A percentile compares a stretch with the other conserved stretches of the same genome.
Conservation (phyloP, 2,329 filamentous ascomycete species). For the Hymenoscyphus infarciens region DNA sequence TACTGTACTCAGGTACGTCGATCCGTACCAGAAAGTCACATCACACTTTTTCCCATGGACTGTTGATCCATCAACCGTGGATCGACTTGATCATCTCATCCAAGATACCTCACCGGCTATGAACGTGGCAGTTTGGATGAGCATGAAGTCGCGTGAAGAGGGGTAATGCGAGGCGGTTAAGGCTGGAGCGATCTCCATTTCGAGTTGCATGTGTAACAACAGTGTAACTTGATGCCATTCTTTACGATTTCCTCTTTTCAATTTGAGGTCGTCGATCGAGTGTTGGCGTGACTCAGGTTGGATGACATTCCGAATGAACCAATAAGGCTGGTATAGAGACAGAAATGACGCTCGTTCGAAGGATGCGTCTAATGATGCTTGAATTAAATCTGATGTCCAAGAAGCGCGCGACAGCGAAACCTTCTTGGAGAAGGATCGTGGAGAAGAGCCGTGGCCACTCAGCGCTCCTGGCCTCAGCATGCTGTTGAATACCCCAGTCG, state of each 20-base stretch:
- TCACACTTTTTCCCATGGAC: constrained; percentile 1
- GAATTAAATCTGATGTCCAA: neutral
- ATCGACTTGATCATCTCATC: neutral
- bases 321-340: too few relatives aligned
- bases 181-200: constrained; percentile 4
- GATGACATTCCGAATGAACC: too few relatives aligned
- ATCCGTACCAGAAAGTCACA: neutral
- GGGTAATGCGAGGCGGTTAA: neutral
- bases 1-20: neutral
- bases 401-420: neutral
- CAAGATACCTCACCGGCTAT: neutral
- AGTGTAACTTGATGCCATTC: neutral
- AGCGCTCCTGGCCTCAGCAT: constrained; percentile 1
- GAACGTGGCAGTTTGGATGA: too few relatives aligned
- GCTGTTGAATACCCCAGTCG: neutral
- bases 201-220: neutral
- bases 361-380: constrained; percentile 7
- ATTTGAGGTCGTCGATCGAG: neutral
- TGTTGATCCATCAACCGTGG: neutral
- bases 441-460: constrained; percentile 3
- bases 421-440: constrained; percentile 1
- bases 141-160: neutral
- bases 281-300: too few relatives aligned
- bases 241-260: neutral
- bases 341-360: neutral